These are phyloP conservation scores for Mucor sp. DNA, from an alignment of 371 early-diverging fungal species.

Conservation along the genomic window DNA sequence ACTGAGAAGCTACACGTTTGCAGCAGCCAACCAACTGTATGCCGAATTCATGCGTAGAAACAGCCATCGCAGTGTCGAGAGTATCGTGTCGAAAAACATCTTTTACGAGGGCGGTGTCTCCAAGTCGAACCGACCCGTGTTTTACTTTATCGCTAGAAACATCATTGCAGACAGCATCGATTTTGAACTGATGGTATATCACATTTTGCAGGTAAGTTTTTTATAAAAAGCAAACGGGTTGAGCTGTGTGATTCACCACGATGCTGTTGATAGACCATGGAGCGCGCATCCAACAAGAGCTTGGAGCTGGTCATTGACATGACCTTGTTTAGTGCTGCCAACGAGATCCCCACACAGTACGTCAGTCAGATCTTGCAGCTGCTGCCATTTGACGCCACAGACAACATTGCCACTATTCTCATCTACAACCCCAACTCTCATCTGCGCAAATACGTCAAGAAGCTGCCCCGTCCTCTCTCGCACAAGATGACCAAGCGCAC, in stretches of 20 bases:
- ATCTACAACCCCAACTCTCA: constrained; percentile 83
- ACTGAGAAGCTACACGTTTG: constrained; percentile 47
- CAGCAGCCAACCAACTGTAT: constrained; percentile 64
- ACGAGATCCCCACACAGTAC: constrained; percentile 83
- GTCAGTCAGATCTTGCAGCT: constrained; percentile 74
- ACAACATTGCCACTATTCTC: constrained; percentile 59
- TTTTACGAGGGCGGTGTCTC: constrained; percentile 84
- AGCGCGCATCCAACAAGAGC: constrained; percentile 58
- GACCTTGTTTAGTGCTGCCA: constrained; percentile 78
- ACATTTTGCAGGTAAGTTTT: constrained; percentile 64
- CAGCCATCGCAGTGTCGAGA: constrained; percentile 65
- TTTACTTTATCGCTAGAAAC: constrained; percentile 83
- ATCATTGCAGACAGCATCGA: constrained; percentile 78
- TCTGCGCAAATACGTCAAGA: constrained; percentile 73
- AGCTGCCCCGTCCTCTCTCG: constrained; percentile 58
- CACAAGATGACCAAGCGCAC: constrained; percentile 63
- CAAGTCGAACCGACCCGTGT: constrained; percentile 76
- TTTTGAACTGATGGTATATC: constrained; percentile 80
- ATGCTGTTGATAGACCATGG: constrained; percentile 46
- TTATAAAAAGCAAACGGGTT: too few relatives aligned
- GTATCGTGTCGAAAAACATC: constrained; percentile 65
- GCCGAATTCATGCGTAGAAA: constrained; percentile 83
- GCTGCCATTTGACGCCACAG: constrained; percentile 62
- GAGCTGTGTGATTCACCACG: not conserved
- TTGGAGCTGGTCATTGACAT: constrained; percentile 85